Percentiles rank a stretch among this genome's conserved stretches.
Evolutionary conservation across 805 yeast genomes (phyloP).

Genomic region (Ogataea populi-albae): DNA sequence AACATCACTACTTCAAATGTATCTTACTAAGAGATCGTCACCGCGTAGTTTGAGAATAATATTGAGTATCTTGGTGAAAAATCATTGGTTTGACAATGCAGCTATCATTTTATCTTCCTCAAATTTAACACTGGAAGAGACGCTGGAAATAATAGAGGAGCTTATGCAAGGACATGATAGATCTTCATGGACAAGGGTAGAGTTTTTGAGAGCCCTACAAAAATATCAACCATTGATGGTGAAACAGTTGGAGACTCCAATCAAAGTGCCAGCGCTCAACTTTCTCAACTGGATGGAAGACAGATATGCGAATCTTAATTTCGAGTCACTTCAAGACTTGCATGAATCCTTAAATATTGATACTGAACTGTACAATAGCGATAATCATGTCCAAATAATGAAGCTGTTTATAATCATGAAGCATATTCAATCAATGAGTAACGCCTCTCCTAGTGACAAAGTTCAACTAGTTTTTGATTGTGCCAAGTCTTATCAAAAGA

Average conservation of each 20-base stretch:
- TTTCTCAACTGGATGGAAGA: constrained; percentile 8
- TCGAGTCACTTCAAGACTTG: constrained; percentile 3
- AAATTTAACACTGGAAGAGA: constrained; percentile 10
- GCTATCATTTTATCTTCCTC: constrained; percentile 6
- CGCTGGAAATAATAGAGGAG: constrained; percentile 2
- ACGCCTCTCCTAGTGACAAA: not conserved
- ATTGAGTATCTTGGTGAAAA: constrained; percentile 6
- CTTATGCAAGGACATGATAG: constrained; percentile 3
- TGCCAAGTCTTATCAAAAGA: not conserved
- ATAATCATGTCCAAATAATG: constrained; percentile 3
- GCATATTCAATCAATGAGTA: not conserved
- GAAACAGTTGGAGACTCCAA: constrained; percentile 7
- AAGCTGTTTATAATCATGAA: constrained; percentile 6
- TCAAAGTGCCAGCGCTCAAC: constrained; percentile 5
- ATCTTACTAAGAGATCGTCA: not conserved
- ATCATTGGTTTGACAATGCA: constrained; percentile 14
- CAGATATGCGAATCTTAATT: constrained; percentile 1
- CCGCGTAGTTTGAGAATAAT: not conserved
- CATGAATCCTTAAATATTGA: constrained; percentile 2
- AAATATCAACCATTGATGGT: constrained; percentile 6
- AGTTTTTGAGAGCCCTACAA: constrained; percentile 9
- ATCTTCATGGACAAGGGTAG: constrained; percentile 13
- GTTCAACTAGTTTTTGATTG: not conserved
- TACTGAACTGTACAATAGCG: not conserved
- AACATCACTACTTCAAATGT: not conserved